Base-by-base conservation (phyloP, 192 early-diverging fungal species). In the Coemansia furcata region DNA sequence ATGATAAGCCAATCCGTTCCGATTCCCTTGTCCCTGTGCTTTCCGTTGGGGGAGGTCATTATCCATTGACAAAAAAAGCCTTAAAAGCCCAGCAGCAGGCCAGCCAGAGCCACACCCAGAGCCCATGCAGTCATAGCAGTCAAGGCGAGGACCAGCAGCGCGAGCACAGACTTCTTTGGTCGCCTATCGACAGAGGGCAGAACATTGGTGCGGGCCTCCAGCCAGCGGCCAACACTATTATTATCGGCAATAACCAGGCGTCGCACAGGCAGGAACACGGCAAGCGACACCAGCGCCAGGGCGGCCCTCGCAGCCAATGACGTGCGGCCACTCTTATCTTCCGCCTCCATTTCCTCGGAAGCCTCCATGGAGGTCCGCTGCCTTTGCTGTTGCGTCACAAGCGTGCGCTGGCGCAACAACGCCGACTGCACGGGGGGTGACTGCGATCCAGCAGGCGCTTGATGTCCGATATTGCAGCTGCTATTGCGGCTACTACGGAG, bases 251-350 rank as follows among this genome's bases (percentile, higher is more conserved):
- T 40, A 9, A 71, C 66, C 52, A 77, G 47, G 14, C 74, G 80
- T 3, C 80, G 71, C 63, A 77, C 63, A 7, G 80, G 80, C 47
- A 82, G 65, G 47, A 74, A 72, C 40, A 66, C 63, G 50, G 80
- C 75, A 70, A 66, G 46, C 43, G 33, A 44, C 29, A 69, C 42
- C 43, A 35, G 30, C 3, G 17, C 23, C 5, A 17, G 21, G 12
- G 60, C 42, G 50, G 40, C 29, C 12, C 19, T 14, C 1, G 55
- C 64, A 23, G 33, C 32, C 32, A 46, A 19, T 23, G 55, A 57
- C 26, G 32, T 39, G 15, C 6, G n/a, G 6, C 33, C 55, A n/a
- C 62, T 15, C n/a, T 14, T 33, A 42, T 40, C 58, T 15, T n/a
- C 47, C 54, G 30, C 23, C 23, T 26, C 23, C 23, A 26, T 26